A percentile compares a stretch with the other conserved stretches of the same genome.
These are phyloP conservation scores for Podila verticillata DNA, from an alignment of 192 early-diverging fungal species.

Conservation along the genomic window DNA sequence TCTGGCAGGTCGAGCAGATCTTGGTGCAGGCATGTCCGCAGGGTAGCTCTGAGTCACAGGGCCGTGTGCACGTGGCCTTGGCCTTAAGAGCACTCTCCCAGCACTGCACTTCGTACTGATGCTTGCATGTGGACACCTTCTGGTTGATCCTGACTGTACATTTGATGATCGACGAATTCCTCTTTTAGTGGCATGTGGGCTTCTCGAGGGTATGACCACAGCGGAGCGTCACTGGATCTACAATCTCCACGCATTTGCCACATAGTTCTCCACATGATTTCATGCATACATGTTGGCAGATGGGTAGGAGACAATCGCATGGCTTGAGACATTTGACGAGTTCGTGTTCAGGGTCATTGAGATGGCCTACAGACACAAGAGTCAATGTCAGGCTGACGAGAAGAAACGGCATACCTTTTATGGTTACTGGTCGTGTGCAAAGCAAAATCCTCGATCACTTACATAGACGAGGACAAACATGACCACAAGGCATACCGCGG, in stretches of 20 bases:
- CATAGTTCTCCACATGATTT: slow-evolving; percentile 59
- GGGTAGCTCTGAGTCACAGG: slow-evolving; percentile 22
- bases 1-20: slow-evolving; percentile 52
- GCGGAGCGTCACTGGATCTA: slow-evolving; percentile 19
- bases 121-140: slow-evolving; percentile 53
- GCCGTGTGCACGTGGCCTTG: slow-evolving; percentile 18
- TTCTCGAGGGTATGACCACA: slow-evolving; percentile 39
- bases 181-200: slow-evolving; percentile 30
- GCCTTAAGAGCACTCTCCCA: background rate
- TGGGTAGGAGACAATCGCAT: slow-evolving; percentile 50
- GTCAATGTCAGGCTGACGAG: background rate
- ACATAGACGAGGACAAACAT: slow-evolving; percentile 53
- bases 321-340: slow-evolving; percentile 51
- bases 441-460: background rate
- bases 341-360: slow-evolving; percentile 55
- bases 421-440: no score
- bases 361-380: slow-evolving; percentile 43
- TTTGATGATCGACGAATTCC: slow-evolving; percentile 13
- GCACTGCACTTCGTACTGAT: slow-evolving; percentile 47
- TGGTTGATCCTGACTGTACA: slow-evolving; percentile 25
- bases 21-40: slow-evolving; percentile 57
- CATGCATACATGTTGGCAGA: slow-evolving; percentile 58
- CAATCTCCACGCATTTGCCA: slow-evolving; percentile 47
- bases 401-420: background rate
- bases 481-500: slow-evolving; percentile 58